A percentile compares a stretch with the other conserved stretches of the same genome.
Evolutionary conservation across 2,329 filamentous ascomycete genomes (phyloP).

Genomic region (Lasiodiplodia citricola): DNA sequence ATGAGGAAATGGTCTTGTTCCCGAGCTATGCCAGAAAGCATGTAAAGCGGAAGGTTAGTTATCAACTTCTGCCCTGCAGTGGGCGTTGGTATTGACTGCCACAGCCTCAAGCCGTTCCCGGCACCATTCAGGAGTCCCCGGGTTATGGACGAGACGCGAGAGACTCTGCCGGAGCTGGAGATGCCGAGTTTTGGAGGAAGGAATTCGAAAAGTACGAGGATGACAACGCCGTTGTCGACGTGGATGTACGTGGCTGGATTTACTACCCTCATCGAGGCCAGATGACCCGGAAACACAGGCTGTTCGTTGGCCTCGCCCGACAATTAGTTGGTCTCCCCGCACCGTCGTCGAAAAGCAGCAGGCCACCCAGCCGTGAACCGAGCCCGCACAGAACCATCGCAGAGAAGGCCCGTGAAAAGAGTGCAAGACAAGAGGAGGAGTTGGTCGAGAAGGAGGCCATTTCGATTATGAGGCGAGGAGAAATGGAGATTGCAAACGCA

Average conservation of each 20-base stretch:
- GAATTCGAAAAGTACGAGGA: slow-evolving; percentile 83
- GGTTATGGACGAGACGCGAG: slow-evolving; percentile 49
- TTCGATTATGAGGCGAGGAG: slow-evolving; percentile 74
- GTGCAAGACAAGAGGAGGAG: slow-evolving; percentile 64
- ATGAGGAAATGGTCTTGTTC: slow-evolving; percentile 93
- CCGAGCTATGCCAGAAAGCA: slow-evolving; percentile 88
- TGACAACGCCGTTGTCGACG: slow-evolving; percentile 84
- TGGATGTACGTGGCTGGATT: slow-evolving; percentile 95
- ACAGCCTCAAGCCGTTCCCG: slow-evolving; percentile 41
- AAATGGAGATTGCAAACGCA: slow-evolving; percentile 73
- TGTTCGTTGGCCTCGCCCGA: slow-evolving; percentile 84
- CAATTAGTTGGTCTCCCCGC: slow-evolving; percentile 86
- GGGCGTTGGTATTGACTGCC: slow-evolving; percentile 7
- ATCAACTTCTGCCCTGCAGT: slow-evolving; percentile 26
- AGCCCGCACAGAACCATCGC: slow-evolving; percentile 49
- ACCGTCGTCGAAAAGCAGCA: slow-evolving; percentile 52
- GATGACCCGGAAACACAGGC: slow-evolving; percentile 83
- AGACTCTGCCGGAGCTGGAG: slow-evolving; percentile 56
- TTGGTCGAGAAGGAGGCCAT: slow-evolving; percentile 76
- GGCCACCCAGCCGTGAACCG: slow-evolving; percentile 49
- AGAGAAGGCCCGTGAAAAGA: slow-evolving; percentile 52
- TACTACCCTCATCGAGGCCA: slow-evolving; percentile 85
- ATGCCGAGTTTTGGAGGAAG: slow-evolving; percentile 75
- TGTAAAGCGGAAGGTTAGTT: slow-evolving; percentile 54
- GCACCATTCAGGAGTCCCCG: slow-evolving; percentile 43